Percentiles rank a stretch among this genome's conserved stretches.
Conservation (phyloP, 768 basidiomycete species). For the Gautieria morchelliformis region DNA sequence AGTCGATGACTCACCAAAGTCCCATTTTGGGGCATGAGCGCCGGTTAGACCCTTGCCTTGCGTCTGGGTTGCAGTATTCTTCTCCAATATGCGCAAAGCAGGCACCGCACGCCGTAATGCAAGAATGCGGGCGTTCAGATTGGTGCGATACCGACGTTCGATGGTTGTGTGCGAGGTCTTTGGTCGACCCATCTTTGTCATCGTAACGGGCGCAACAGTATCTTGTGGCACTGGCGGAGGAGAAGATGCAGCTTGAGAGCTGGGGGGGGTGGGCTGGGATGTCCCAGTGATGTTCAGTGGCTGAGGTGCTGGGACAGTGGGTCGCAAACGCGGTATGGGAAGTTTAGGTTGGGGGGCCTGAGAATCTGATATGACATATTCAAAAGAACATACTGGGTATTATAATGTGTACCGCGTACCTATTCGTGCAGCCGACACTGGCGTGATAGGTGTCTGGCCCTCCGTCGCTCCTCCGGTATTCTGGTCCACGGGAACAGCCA, state of each 20-base stretch:
- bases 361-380: neutral
- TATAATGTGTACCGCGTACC: neutral
- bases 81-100: conserved; percentile 70
- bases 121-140: conserved; percentile 79
- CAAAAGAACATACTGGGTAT: neutral
- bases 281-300: conserved; percentile 9
- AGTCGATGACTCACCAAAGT: neutral
- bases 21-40: conserved; percentile 21
- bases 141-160: conserved; percentile 81
- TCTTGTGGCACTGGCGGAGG: conserved; percentile 7
- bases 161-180: conserved; percentile 89
- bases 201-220: neutral
- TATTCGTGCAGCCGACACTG: neutral
- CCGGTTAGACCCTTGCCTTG: conserved; percentile 32
- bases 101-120: conserved; percentile 74
- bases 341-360: conserved; percentile 27
- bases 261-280: conserved; percentile 6
- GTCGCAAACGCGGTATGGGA: conserved; percentile 41
- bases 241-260: conserved; percentile 10
- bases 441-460: neutral
- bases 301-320: neutral
- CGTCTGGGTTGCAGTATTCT: conserved; percentile 29
- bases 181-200: conserved; percentile 33
- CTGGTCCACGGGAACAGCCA: conserved; percentile 22
- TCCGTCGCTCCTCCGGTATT: neutral